These are phyloP conservation scores for Cyclotella atomus DNA, from an alignment of 108 stramenopile genomes.

Conservation along the genomic window DNA sequence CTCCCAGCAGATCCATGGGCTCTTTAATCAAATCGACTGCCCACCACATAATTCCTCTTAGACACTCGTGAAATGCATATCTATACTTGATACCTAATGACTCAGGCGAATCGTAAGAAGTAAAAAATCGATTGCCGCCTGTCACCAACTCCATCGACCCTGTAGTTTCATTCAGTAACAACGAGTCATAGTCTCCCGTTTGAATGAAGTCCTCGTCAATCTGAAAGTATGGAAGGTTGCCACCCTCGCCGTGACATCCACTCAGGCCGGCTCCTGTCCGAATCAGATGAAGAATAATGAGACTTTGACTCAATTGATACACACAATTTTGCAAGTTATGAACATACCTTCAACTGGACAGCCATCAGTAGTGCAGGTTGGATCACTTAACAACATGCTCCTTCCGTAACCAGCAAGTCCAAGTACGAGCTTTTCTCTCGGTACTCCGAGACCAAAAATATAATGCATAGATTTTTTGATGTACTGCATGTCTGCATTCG, in stretches of 20 bases:
- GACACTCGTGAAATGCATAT: constrained; percentile 27
- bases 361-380: constrained; percentile 29
- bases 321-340: neutral
- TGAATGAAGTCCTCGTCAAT: constrained; percentile 28
- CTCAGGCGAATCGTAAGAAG: constrained; percentile 30
- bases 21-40: constrained; percentile 32
- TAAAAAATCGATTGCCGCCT: constrained; percentile 28
- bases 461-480: constrained; percentile 28
- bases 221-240: constrained; percentile 31
- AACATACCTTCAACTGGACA: constrained; percentile 19
- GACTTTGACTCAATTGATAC: neutral
- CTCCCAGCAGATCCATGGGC: constrained; percentile 4
- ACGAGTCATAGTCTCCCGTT: constrained; percentile 33
- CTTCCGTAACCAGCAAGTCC: constrained; percentile 42
- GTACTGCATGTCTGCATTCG: constrained; percentile 40
- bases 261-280: constrained; percentile 19
- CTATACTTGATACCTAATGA: constrained; percentile 22
- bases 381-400: constrained; percentile 10
- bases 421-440: constrained; percentile 39
- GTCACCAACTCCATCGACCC: constrained; percentile 33
- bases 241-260: constrained; percentile 36
- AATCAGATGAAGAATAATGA: no score
- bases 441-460: constrained; percentile 21
- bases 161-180: constrained; percentile 20
- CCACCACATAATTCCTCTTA: constrained; percentile 48